phyloP scores from a whole-genome alignment of 768 basidiomycete genomes.

The Leucocoprinus sp. region DNA sequence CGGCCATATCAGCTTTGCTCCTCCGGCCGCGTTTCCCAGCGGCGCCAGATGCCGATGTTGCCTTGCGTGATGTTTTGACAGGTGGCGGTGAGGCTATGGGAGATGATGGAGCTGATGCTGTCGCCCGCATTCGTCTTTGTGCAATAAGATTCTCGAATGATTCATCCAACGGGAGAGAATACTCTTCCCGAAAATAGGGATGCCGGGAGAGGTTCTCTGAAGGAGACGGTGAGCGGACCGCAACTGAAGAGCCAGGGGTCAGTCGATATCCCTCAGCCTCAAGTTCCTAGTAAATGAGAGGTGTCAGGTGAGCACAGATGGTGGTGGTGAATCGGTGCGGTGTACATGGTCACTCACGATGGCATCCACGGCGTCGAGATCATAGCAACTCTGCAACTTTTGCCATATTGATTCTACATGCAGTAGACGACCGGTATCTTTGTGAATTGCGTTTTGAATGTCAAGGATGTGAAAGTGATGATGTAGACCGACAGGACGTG shows the following conservation, averaged over 20 bases:
- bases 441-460: slow-evolving; percentile 62
- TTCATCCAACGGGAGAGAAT: slow-evolving; percentile 50
- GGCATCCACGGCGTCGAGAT: slow-evolving; percentile 66
- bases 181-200: slow-evolving; percentile 72
- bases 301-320: not conserved
- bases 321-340: not conserved
- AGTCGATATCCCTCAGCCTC: slow-evolving; percentile 28
- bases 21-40: slow-evolving; percentile 33
- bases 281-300: slow-evolving; percentile 26
- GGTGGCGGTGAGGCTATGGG: slow-evolving; percentile 35
- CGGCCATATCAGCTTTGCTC: slow-evolving; percentile 57
- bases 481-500: slow-evolving; percentile 77
- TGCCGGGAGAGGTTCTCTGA: slow-evolving; percentile 60
- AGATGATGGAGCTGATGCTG: slow-evolving; percentile 56
- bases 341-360: slow-evolving; percentile 39
- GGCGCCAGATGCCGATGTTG: slow-evolving; percentile 14
- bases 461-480: slow-evolving; percentile 75
- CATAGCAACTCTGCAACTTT: slow-evolving; percentile 64
- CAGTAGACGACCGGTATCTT: slow-evolving; percentile 59
- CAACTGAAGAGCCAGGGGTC: slow-evolving; percentile 28
- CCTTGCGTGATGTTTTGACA: slow-evolving; percentile 18
- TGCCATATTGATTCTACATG: slow-evolving; percentile 62
- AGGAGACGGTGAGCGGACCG: slow-evolving; percentile 59
- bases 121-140: slow-evolving; percentile 53
- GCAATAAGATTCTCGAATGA: slow-evolving; percentile 51